Percentiles rank a stretch among this genome's conserved stretches.
These are phyloP conservation scores for Sarcodon aspratus DNA, from an alignment of 768 basidiomycete genomes.

Conservation along the genomic window DNA sequence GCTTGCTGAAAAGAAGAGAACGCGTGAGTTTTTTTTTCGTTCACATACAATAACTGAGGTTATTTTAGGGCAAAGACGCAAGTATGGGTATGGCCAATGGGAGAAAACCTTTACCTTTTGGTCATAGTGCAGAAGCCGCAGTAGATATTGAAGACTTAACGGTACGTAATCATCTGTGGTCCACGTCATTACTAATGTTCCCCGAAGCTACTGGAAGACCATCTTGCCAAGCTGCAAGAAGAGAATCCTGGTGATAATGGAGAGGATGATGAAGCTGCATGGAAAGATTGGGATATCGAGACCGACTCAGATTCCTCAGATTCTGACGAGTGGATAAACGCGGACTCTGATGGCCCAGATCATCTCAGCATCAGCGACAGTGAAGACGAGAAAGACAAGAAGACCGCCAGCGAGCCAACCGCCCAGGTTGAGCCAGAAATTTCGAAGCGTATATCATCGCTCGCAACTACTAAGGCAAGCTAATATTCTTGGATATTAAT, in stretches of 20 bases:
- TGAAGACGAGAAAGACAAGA: constrained; percentile 50
- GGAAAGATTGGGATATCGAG: constrained; percentile 87
- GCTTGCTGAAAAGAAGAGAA: constrained; percentile 81
- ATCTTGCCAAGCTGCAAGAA: constrained; percentile 59
- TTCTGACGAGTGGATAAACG: constrained; percentile 66
- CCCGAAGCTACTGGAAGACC: constrained; percentile 74
- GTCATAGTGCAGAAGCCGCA: constrained; percentile 63
- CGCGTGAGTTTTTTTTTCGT: constrained; percentile 35
- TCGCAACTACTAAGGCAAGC: constrained; percentile 75
- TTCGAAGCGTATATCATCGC: constrained; percentile 39
- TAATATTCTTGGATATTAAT: background rate
- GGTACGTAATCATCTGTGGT: constrained; percentile 30
- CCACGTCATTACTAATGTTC: background rate
- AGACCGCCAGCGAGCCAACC: constrained; percentile 7
- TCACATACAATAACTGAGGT: constrained; percentile 1
- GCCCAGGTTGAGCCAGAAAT: constrained; percentile 13
- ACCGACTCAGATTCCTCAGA: constrained; percentile 45
- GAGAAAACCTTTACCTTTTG: constrained; percentile 65
- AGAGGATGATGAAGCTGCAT: constrained; percentile 56
- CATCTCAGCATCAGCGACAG: constrained; percentile 78
- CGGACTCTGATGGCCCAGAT: constrained; percentile 54
- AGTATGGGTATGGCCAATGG: constrained; percentile 62
- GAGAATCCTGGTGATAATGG: constrained; percentile 44
- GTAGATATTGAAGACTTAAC: constrained; percentile 85
- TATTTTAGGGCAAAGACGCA: constrained; percentile 75